Conservation (phyloP, 768 basidiomycete species). For the Sarcodon sp. region DNA sequence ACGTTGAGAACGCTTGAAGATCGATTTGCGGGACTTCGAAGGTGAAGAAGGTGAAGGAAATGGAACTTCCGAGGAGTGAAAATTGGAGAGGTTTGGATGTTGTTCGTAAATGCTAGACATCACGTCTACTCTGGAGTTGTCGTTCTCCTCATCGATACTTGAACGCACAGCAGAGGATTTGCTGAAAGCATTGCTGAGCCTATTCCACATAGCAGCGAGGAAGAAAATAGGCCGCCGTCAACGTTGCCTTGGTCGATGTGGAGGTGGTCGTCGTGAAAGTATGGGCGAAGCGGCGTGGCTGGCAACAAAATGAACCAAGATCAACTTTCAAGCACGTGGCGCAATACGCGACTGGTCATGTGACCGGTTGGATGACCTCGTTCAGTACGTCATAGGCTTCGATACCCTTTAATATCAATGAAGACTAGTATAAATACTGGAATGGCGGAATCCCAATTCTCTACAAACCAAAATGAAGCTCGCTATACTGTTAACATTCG, state of each 20-base stretch:
- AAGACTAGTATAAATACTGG: not conserved
- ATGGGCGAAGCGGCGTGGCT: not conserved
- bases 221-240: not conserved
- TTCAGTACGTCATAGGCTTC: too few species aligned
- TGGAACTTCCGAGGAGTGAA: constrained; percentile 25
- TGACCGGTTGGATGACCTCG: too few species aligned
- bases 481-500: constrained; percentile 10
- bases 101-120: constrained; percentile 42
- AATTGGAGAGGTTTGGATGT: constrained; percentile 49
- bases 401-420: not conserved
- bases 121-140: constrained; percentile 19
- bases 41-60: constrained; percentile 15
- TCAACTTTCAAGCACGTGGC: too few species aligned
- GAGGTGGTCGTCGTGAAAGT: not conserved
- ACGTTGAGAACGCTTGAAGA: constrained; percentile 36
- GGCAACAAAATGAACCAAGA: not conserved
- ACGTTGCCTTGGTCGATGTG: not conserved
- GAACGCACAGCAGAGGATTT: constrained; percentile 7
- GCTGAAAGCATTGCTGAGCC: constrained; percentile 5
- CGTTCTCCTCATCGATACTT: not conserved
- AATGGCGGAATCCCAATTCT: constrained; percentile 2
- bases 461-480: constrained; percentile 8
- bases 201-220: constrained; percentile 2
- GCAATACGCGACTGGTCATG: too few species aligned
- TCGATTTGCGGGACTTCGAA: constrained; percentile 28